These are phyloP conservation scores for Trichoderma sp. DNA, from an alignment of 2,329 filamentous ascomycete genomes.

Conservation along the genomic window DNA sequence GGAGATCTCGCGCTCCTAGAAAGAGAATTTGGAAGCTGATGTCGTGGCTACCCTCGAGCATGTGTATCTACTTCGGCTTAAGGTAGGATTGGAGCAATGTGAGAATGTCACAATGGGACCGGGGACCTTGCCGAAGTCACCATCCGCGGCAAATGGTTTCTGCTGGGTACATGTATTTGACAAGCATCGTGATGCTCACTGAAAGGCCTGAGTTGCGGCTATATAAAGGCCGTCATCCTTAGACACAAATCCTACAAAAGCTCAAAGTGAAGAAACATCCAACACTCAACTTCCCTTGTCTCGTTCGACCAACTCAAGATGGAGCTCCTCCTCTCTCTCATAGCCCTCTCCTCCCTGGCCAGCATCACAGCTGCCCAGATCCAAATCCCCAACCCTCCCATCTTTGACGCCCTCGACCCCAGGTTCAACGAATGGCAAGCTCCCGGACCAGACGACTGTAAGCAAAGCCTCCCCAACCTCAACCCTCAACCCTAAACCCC, in stretches of 20 bases:
- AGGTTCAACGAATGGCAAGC: constrained; percentile 8
- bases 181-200: too few relatives aligned
- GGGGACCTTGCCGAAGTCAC: too few relatives aligned
- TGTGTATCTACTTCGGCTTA: too few relatives aligned
- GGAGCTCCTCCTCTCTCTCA: background rate
- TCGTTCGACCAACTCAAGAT: background rate
- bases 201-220: background rate
- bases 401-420: background rate
- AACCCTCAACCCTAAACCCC: too few relatives aligned
- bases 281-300: background rate
- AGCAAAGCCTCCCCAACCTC: background rate
- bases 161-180: too few relatives aligned
- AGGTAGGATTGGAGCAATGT: too few relatives aligned
- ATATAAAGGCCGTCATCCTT: background rate
- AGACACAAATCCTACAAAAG: background rate
- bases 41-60: too few relatives aligned
- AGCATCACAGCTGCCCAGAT: background rate
- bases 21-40: too few relatives aligned
- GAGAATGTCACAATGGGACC: too few relatives aligned
- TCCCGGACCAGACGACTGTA: constrained; percentile 5
- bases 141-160: too few relatives aligned
- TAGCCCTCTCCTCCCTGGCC: background rate
- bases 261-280: background rate
- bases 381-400: background rate
- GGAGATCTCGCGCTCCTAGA: too few relatives aligned